These are phyloP conservation scores for Ustilago xerochloae DNA, from an alignment of 1,284 basidiomycete species.

Conservation along the genomic window DNA sequence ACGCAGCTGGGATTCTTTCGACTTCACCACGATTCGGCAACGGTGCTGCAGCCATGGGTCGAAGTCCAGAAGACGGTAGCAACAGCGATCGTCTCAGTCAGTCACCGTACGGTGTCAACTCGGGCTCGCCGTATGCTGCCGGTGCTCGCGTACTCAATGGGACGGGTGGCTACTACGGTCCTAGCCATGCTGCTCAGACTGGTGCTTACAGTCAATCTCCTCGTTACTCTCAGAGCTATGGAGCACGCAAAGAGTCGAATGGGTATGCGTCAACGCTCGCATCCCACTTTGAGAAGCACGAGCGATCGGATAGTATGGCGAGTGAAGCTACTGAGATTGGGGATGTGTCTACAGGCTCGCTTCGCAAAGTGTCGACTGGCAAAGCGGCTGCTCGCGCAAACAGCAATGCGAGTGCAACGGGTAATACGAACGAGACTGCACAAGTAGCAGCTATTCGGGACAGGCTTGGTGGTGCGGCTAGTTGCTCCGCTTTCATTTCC, in stretches of 20 bases:
- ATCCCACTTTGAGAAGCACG: constrained; percentile 47
- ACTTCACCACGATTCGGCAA: constrained; percentile 47
- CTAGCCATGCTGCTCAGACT: constrained; percentile 29
- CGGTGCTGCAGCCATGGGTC: constrained; percentile 8
- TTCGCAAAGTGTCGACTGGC: constrained; percentile 19
- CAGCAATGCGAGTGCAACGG: constrained; percentile 44
- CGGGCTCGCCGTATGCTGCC: constrained; percentile 34
- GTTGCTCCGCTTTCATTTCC: constrained; percentile 67
- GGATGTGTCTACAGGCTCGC: constrained; percentile 14
- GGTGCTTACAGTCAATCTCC: constrained; percentile 44
- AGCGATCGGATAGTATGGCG: constrained; percentile 53
- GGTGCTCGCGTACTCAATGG: constrained; percentile 33
- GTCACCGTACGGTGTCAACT: constrained; percentile 32
- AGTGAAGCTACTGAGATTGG: constrained; percentile 48
- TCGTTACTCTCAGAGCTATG: constrained; percentile 38
- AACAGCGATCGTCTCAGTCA: constrained; percentile 32
- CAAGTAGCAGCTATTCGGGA: constrained; percentile 67
- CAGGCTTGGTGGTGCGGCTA: constrained; percentile 64
- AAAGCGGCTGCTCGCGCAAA: constrained; percentile 25
- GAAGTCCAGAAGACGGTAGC: constrained; percentile 24
- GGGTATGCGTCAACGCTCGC: constrained; percentile 38
- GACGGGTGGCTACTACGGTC: constrained; percentile 34
- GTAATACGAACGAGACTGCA: constrained; percentile 57
- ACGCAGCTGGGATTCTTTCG: constrained; percentile 40
- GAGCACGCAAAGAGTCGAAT: constrained; percentile 35